Base-by-base conservation (phyloP, 495 filamentous ascomycete species). In the Apodospora peruviana region DNA sequence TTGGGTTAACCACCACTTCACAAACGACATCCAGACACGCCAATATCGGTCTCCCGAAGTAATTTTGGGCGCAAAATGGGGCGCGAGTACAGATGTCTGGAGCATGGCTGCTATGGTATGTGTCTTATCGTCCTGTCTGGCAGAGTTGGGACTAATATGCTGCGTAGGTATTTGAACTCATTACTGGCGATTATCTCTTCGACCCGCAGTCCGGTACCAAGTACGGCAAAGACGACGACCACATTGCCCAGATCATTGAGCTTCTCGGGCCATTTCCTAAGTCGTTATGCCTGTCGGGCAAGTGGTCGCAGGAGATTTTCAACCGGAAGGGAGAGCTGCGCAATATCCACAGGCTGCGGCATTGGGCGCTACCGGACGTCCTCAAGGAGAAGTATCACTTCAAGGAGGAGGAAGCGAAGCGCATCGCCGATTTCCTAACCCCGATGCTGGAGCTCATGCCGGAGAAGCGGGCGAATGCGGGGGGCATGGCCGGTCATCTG, bases 271-370 rank as follows among this genome's bases (percentile, higher is more conserved):
- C 83, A 17, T 97, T 99, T 65, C 91, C 93, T 39, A 93, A 93
- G 60, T 85, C 88, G 3, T 81, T 97, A 21, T 95, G 86, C 62
- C 76, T 93, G 38, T 83, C 85, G 1, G 93, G 93, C 35, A 95
- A 96, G 69, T 99, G 93, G 93, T 90, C 85, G 7, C 91, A 96
- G 65, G 94, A 97, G 64, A 99, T 99, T 54, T 99, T 99, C 77
- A 96, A 94, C 65, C 83, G 93, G 56, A 95, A 96, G 66, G 93
- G 93, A 48, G 93, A 99, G 62, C 81, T 99, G 2, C 86, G 94
- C 35, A 97, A 99, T 67, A 99, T 99, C 64, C 93, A 96, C 69
- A 82, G 93, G 41, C 77, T 99, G 39, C 87, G 94, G 10, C 93
- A 96, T 69, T 99, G 93, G 93, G 90, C 91, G 1, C 75, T 99